Evolutionary conservation across 108 stramenopile genomes (phyloP).

Genomic region (Schizochytrium sp.): DNA sequence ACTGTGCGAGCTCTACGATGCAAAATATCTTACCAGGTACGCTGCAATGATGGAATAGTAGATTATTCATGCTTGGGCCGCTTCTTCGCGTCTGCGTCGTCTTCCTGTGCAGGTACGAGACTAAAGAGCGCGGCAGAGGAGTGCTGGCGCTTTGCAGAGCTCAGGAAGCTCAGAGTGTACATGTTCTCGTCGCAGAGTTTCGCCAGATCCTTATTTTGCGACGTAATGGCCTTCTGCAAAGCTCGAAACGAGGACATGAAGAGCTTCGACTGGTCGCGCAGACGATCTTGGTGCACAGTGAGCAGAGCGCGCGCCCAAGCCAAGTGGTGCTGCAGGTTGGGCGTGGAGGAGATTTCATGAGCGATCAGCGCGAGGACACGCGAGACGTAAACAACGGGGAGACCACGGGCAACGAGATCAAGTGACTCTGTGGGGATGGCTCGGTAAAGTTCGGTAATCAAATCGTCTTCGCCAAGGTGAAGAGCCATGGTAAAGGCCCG

Average conservation of each 20-base stretch:
- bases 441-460: neutral
- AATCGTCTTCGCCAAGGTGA: constrained; percentile 32
- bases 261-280: constrained; percentile 5
- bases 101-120: neutral
- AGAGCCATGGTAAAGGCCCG: constrained; percentile 41
- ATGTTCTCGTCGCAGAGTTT: neutral
- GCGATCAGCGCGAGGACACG: neutral
- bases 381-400: neutral
- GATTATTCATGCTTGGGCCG: no score
- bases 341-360: neutral
- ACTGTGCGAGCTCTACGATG: no score
- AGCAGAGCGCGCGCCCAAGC: neutral
- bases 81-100: neutral
- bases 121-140: neutral
- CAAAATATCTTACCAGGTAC: no score
- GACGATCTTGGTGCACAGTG: neutral
- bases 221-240: neutral
- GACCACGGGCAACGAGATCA: neutral
- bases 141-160: neutral
- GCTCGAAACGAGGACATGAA: neutral
- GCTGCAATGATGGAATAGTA: no score
- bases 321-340: neutral
- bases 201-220: neutral
- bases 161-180: constrained; percentile 1
- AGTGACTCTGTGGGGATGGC: neutral